phyloP scores from a whole-genome alignment of 768 basidiomycete species.

The Lactarius indigo region DNA sequence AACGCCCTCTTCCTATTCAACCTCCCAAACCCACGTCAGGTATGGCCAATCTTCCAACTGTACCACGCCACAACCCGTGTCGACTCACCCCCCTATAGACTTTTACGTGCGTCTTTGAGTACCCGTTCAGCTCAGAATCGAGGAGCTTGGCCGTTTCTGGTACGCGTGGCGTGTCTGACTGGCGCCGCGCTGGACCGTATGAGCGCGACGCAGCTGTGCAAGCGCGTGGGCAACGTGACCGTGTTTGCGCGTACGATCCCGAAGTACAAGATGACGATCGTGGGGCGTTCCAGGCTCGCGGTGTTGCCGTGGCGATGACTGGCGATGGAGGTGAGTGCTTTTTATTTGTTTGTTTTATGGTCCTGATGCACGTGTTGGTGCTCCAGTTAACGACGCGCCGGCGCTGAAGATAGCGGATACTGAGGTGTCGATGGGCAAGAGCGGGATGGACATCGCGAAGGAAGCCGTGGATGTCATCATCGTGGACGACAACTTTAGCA shows the following conservation, averaged over 20 bases:
- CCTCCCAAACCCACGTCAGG: conserved; percentile 65
- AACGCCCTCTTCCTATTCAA: conserved; percentile 71
- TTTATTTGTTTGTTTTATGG: background rate
- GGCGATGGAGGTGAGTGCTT: conserved; percentile 62
- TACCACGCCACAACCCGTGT: background rate
- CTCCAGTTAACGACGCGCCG: conserved; percentile 89
- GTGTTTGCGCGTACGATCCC: too few relatives aligned
- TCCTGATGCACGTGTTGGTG: background rate
- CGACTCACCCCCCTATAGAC: conserved; percentile 37
- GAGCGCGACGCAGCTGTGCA: too few relatives aligned
- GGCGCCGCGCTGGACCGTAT: too few relatives aligned
- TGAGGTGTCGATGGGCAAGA: conserved; percentile 96
- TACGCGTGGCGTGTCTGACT: conserved; percentile 24
- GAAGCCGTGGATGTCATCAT: conserved; percentile 97
- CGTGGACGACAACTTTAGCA: conserved; percentile 95
- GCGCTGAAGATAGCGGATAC: conserved; percentile 98
- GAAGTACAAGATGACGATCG: conserved; percentile 42
- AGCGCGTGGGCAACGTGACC: too few relatives aligned
- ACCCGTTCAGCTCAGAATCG: conserved; percentile 89
- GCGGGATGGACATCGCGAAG: conserved; percentile 98
- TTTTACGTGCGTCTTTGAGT: conserved; percentile 69
- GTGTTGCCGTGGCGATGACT: conserved; percentile 94
- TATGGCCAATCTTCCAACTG: conserved; percentile 37
- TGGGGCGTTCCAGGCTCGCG: conserved; percentile 87
- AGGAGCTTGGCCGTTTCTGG: conserved; percentile 94